Evolutionary conservation across 2,329 filamentous ascomycete genomes (phyloP).

Genomic region (Fusarium sp.): DNA sequence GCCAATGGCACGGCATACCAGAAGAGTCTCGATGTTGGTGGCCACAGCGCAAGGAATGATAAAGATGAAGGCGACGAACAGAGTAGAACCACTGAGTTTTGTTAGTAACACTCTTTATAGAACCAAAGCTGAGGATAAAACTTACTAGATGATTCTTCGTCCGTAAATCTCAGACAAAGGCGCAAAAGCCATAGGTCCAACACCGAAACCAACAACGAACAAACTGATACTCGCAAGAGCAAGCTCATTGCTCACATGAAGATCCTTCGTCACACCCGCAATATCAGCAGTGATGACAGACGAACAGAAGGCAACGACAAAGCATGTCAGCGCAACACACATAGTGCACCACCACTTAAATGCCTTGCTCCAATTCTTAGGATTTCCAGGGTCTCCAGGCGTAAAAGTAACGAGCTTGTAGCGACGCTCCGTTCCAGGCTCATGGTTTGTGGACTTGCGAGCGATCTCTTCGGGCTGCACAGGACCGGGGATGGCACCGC

Average conservation of each 20-base stretch:
- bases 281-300: slow-evolving; percentile 84
- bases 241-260: slow-evolving; percentile 77
- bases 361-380: slow-evolving; percentile 84
- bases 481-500: slow-evolving; percentile 69
- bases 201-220: slow-evolving; percentile 84
- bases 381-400: slow-evolving; percentile 78
- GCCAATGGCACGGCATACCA: slow-evolving; percentile 81
- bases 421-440: slow-evolving; percentile 38
- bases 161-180: slow-evolving; percentile 82
- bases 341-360: slow-evolving; percentile 89
- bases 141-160: slow-evolving; percentile 74
- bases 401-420: slow-evolving; percentile 73
- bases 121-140: neutral
- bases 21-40: slow-evolving; percentile 78
- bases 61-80: slow-evolving; percentile 79
- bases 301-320: slow-evolving; percentile 77
- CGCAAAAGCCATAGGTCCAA: slow-evolving; percentile 84
- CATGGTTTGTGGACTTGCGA: slow-evolving; percentile 27
- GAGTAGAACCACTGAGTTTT: slow-evolving; percentile 62
- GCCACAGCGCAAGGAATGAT: slow-evolving; percentile 83
- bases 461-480: slow-evolving; percentile 43
- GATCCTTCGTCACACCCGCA: slow-evolving; percentile 69
- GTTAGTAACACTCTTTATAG: neutral
- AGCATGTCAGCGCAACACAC: slow-evolving; percentile 81
- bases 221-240: slow-evolving; percentile 77